Evolutionary conservation across 768 basidiomycete genomes (phyloP), one percentile per base, ranked within the genome.

Genomic region (Cyclocybe aegerita): DNA sequence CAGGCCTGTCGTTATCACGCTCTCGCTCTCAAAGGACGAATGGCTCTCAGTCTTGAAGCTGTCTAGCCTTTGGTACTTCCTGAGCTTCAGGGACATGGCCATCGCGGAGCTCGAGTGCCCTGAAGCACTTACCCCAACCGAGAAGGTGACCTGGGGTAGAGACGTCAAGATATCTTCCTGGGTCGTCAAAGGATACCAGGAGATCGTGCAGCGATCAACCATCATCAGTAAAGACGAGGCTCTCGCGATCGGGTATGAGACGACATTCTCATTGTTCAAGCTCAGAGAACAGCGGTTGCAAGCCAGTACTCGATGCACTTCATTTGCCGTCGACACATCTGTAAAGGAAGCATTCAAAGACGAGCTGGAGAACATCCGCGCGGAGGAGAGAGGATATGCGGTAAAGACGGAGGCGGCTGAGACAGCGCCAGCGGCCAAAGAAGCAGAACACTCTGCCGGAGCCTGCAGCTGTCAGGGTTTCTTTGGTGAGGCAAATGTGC

Each of bases 1-100:
- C 31, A 50, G 50, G 31, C 30, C 43, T 7, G 31, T 47, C 14
- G 37, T 48, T 2, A 23, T 40, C 7, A 9, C 47, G n/a, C 41
- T 52, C 6, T n/a, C 10, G n/a, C 45, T 60, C 3, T 49, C 40
- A 9, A 51, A 53, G 11, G 61, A 64, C 7, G 63, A 64, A 43
- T 76, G 75, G 78, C 53, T 68, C 11, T 64, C 70, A 0, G 65
- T 72, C 15, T 56, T 73, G n/a, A 70, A 70, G 52, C 58, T 77
- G 15, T 59, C 75, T 6, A 66, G 57, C 5, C 68, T 71, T 58
- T 77, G 75, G 71, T 57, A 60, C 37, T 72, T 72, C 43, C 52
- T 60, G 14, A 42, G 50, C 10, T 43, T 74, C 30, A 63, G 70
- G 32, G 45, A 54, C 12, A 50, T 60, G 32, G 70, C 71, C 4